Conservation (phyloP, 2,329 filamentous ascomycete species). For the Aspergillus aculeatus region DNA sequence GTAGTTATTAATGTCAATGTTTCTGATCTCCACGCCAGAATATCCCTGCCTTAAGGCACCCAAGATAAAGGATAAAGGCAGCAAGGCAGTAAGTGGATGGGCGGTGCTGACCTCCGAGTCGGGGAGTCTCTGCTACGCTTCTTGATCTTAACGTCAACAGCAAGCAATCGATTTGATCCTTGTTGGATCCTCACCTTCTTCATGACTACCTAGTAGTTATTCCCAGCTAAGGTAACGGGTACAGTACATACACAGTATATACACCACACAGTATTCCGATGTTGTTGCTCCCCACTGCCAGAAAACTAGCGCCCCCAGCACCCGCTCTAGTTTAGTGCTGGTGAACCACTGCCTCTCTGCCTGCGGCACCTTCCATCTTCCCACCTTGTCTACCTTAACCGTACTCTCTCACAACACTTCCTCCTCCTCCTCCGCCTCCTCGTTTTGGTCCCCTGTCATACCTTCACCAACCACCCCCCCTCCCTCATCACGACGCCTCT, state of each 20-base stretch:
- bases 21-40: too few relatives aligned
- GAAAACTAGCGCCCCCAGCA: background rate
- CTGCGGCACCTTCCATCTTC: background rate
- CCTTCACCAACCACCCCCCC: background rate
- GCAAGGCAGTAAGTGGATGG: too few relatives aligned
- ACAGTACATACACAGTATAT: background rate
- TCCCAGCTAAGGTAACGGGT: too few relatives aligned
- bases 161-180: too few relatives aligned
- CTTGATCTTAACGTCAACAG: too few relatives aligned
- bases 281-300: background rate
- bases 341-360: background rate
- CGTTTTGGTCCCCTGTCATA: background rate
- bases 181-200: too few relatives aligned
- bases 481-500: background rate
- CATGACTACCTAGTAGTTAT: too few relatives aligned
- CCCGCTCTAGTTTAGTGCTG: background rate
- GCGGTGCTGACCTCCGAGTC: too few relatives aligned
- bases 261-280: background rate
- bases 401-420: background rate
- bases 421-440: background rate
- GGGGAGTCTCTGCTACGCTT: too few relatives aligned
- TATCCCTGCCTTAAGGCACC: too few relatives aligned
- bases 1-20: too few relatives aligned
- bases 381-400: background rate
- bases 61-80: too few relatives aligned